Base-by-base conservation (phyloP, 805 yeast species). In the Blastobotrys americana region DNA sequence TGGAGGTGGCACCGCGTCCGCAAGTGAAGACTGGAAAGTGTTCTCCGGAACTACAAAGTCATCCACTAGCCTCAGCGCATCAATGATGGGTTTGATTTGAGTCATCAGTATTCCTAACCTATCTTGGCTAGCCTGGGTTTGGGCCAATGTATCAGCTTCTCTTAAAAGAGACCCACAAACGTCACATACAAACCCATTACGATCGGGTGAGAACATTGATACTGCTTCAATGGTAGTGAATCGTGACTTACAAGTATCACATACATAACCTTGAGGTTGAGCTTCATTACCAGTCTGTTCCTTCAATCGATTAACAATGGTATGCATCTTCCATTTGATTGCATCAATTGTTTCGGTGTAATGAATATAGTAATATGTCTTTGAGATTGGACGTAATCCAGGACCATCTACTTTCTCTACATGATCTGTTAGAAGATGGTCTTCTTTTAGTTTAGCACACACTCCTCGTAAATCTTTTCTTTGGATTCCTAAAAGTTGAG, bases 321-420 rank as follows among this genome's bases (percentile, higher is more conserved):
- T 77, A 61, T 90, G 96, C 47, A 90, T 84, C 59, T 89, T 88
- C 97, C 97, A 93, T 65, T 93, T 93, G 60, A 93, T 79, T 3
- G 96, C 79, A 66, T 93, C 98, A 34, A 93, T 85, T 0, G 97
- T 95, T 62, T 88, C 95, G 2, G 96, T 86, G 60, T 77, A 78
- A 59, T 87, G 96, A 44, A 90, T 81, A 63, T 77, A 93, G 66
- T 82, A 93, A 56, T 87, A 87, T 2, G 90, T 83, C 55, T 89
- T 74, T 20, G 81, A 75, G 39, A 80, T 78, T 45, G 82, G 76
- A 50, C 96, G 72, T 49, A 70, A 68, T 45, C 78, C 84, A 19
- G 74, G 73, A 3, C 76, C 78, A 47, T 76, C 83, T 50, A 78
- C 74, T 58, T 78, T 54, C 37, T 41, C 60, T 20, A 49, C 56